Base-by-base conservation (phyloP, 1,284 basidiomycete genomes). In the Ceratobasidium sp. region DNA sequence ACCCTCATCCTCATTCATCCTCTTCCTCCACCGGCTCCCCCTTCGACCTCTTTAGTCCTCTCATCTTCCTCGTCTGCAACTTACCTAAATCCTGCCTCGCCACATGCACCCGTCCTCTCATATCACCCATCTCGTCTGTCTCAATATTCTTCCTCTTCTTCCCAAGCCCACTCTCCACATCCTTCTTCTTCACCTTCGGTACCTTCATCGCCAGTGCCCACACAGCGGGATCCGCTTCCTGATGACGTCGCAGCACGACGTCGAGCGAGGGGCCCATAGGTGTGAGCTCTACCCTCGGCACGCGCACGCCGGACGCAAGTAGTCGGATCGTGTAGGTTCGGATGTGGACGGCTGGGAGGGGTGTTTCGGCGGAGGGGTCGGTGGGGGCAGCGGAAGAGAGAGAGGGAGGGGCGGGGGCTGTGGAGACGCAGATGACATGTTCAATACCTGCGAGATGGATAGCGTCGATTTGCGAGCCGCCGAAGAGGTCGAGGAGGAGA, bases 111-210 rank as follows among this genome's bases (percentile, higher is more conserved):
- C 91, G 87, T 59, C 97, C 97, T 78, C 97, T 89, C 84, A 97
- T 84, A 83, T 99, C 96, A 75, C 97, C 97, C 97, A 99, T 98
- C 83, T 96, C 95, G 85, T 99, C 97, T 77, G 96, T 95, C 85
- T 98, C 96, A 82, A 97, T 83, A 83, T 98, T 98, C 89, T 95
- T 96, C 84, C 89, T 89, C 88, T 95, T 96, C 88, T 94, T 95
- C 48, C 94, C 95, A n/a, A 95, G 81, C 0, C 95, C 95, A 81
- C 88, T 91, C 85, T 95, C 94, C 60, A 95, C 84, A 59, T 95
- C 93, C 78, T 87, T 87, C 85, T 95, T 95, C 83, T 92, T 92
- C 77, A 98, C 80, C 86, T 97, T 98, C 57, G 95, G 94, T 76
- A 92, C 86, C 82, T 87, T 93, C 85, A 96, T 87, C 14, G 97